These are phyloP conservation scores for Populus ilicifolia DNA, from an alignment of 345 rosid genomes.

Conservation along the genomic window DNA sequence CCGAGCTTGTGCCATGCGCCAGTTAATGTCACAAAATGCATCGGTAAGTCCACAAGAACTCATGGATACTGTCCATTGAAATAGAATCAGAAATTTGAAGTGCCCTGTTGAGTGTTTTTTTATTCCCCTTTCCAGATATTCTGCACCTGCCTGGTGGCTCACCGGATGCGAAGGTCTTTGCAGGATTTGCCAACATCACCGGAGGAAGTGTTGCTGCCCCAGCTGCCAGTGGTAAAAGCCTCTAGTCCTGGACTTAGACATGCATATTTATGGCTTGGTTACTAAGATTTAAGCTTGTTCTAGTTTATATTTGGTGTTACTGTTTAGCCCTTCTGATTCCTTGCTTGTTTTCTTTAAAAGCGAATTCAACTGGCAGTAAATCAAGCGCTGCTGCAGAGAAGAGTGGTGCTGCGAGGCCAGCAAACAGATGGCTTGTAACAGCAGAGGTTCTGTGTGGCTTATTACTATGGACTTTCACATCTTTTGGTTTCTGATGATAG, in stretches of 20 bases:
- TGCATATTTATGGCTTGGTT: background rate
- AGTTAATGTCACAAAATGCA: slow-evolving; percentile 51
- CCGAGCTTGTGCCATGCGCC: slow-evolving; percentile 52
- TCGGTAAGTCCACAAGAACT: slow-evolving; percentile 34
- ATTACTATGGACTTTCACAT: slow-evolving; percentile 14
- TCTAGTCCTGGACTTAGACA: background rate
- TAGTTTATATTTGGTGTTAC: background rate
- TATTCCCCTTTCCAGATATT: slow-evolving; percentile 34
- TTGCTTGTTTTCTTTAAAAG: slow-evolving; percentile 2
- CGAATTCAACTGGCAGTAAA: slow-evolving; percentile 8
- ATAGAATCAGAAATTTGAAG: background rate
- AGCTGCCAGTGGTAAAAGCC: slow-evolving; percentile 29
- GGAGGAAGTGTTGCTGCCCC: slow-evolving; percentile 20
- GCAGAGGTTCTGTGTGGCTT: slow-evolving; percentile 34
- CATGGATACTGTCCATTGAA: no score
- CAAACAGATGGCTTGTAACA: slow-evolving; percentile 26
- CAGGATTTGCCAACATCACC: slow-evolving; percentile 44
- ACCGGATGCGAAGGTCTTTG: slow-evolving; percentile 56
- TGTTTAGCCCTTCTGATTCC: background rate
- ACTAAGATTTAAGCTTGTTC: no score
- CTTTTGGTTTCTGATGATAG: background rate
- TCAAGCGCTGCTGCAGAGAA: slow-evolving; percentile 28
- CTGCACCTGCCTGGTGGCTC: slow-evolving; percentile 65
- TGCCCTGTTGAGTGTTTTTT: background rate
- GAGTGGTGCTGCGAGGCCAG: slow-evolving; percentile 33